Percentiles rank a stretch among this genome's conserved stretches.
These are phyloP conservation scores for Pseudogymnoascus sp. DNA, from an alignment of 2,329 filamentous ascomycete species.

Conservation along the genomic window DNA sequence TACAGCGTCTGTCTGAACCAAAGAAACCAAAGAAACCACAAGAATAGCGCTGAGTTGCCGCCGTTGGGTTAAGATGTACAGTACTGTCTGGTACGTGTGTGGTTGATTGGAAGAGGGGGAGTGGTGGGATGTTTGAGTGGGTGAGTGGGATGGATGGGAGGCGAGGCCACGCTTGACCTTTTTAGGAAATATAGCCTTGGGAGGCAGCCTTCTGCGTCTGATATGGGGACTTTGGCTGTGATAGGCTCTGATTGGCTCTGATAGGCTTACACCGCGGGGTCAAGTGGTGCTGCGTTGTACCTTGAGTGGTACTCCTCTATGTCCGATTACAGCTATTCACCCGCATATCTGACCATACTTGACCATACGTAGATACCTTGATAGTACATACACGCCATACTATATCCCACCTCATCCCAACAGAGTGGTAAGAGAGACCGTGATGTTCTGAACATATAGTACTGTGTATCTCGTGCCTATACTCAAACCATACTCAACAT, in stretches of 20 bases:
- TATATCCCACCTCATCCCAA: slow-evolving; percentile 1
- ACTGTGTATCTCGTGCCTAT: neutral
- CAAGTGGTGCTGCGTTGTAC: slow-evolving; percentile 7
- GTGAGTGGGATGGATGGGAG: neutral
- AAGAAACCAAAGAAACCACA: neutral
- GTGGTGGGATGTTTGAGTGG: slow-evolving; percentile 1
- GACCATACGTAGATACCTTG: neutral
- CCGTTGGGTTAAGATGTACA: neutral
- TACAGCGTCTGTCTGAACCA: slow-evolving; percentile 2
- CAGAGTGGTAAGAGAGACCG: neutral
- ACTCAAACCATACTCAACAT: neutral
- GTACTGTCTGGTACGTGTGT: neutral
- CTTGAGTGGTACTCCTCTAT: slow-evolving; percentile 1
- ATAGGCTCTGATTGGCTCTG: neutral
- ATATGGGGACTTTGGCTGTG: neutral
- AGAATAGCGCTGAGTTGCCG: slow-evolving; percentile 1
- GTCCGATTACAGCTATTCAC: neutral
- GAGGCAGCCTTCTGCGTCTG: slow-evolving; percentile 1
- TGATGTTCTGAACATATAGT: slow-evolving; percentile 1
- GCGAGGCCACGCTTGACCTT: slow-evolving; percentile 3
- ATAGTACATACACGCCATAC: neutral
- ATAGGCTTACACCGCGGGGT: slow-evolving; percentile 4
- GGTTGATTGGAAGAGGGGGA: slow-evolving; percentile 5
- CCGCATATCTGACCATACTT: neutral
- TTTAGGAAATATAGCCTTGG: neutral